phyloP scores from a whole-genome alignment of 305 asterid species.

The Petunia hybrid region DNA sequence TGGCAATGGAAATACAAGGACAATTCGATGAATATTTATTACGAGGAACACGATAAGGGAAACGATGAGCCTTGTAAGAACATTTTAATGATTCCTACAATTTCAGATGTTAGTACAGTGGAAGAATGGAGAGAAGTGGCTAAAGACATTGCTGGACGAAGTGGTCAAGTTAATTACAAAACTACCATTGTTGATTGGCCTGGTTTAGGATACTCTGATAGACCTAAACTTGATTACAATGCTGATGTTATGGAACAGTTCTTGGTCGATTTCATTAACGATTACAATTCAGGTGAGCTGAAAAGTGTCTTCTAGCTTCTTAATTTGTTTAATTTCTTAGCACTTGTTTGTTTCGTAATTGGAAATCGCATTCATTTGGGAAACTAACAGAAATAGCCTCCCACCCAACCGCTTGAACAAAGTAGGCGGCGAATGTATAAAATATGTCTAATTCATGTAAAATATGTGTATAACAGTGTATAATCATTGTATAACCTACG shows the following conservation, averaged over 20 bases:
- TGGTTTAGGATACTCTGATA: constrained; percentile 84
- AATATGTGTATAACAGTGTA: too few species aligned
- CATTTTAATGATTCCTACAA: constrained; percentile 79
- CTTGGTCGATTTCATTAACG: constrained; percentile 70
- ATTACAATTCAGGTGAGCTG: constrained; percentile 54
- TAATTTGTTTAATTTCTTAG: neutral
- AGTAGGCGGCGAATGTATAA: too few species aligned
- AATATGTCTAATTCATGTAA: too few species aligned
- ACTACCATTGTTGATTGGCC: constrained; percentile 97
- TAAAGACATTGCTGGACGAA: constrained; percentile 65
- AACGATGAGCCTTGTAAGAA: constrained; percentile 56
- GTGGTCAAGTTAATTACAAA: constrained; percentile 56
- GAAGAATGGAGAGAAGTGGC: constrained; percentile 93
- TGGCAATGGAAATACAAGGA: constrained; percentile 84
- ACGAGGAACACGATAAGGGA: constrained; percentile 61
- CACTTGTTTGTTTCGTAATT: neutral
- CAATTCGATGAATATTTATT: constrained; percentile 67
- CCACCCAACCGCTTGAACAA: too few species aligned
- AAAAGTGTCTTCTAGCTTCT: neutral
- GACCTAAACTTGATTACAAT: constrained; percentile 82
- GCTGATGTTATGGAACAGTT: constrained; percentile 90
- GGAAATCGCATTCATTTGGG: neutral
- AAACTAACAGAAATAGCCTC: too few species aligned
- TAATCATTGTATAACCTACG: too few species aligned
- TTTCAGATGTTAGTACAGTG: constrained; percentile 92